A percentile compares a stretch with the other conserved stretches of the same genome.
phyloP scores from a whole-genome alignment of 225 moss, liverwort and hornwort species.

The Straminergon stramineum region DNA sequence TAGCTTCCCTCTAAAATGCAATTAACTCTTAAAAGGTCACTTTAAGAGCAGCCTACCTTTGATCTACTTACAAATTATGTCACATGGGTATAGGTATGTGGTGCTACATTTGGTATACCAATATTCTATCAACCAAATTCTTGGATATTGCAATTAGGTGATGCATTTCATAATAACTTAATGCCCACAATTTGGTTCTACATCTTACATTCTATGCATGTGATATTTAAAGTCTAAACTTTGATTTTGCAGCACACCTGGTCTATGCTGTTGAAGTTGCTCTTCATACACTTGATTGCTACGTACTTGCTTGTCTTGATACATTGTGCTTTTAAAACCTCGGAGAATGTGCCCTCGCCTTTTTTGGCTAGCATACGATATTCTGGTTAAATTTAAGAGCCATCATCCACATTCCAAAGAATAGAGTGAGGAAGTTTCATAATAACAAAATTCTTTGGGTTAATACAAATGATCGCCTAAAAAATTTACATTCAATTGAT shows the following conservation, averaged over 20 bases:
- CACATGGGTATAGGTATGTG: accelerated
- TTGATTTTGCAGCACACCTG: constrained; percentile 15
- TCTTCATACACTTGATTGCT: constrained; percentile 99
- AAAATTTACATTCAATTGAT: no score
- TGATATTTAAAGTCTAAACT: background rate
- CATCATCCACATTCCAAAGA: background rate
- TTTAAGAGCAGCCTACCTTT: no score
- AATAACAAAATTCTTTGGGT: background rate
- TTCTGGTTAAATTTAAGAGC: constrained; percentile 2
- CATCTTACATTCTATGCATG: background rate
- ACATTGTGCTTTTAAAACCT: constrained; percentile 99
- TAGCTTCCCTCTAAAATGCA: no score
- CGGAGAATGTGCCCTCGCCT: constrained; percentile 97
- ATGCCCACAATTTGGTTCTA: background rate
- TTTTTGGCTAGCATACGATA: constrained; percentile 98
- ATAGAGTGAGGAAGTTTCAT: background rate
- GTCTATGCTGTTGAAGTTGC: constrained; percentile 91
- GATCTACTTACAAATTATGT: background rate
- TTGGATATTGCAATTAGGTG: background rate
- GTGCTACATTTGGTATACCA: background rate
- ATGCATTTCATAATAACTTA: background rate
- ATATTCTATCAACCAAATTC: background rate
- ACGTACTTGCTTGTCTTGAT: constrained; percentile 96
- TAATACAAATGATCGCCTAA: no score
- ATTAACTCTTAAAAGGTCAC: no score